Base-by-base conservation (phyloP, 257 asterid genomes). In the Solanum acaule region DNA sequence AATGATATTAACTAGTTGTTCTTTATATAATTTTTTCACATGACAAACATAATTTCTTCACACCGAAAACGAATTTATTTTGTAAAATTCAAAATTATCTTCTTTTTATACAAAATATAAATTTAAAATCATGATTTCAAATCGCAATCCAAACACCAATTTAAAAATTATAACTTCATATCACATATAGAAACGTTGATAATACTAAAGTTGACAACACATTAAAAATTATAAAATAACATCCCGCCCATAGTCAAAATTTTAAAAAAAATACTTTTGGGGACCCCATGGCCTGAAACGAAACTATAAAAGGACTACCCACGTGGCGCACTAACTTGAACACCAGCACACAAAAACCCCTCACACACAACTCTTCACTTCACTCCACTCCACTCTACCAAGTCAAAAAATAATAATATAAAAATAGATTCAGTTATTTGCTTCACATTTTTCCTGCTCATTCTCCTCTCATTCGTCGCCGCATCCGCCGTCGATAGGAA, bases 241-340 rank as follows among this genome's bases (percentile, higher is more conserved):
- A 88, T 87, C 92, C 91, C 92, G 91, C 92, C 90, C 29, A 59
- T 18, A 25, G 68, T 23, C 73, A 40, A 84, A 15, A 8, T 70
- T 91, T 91, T 89, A 9, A 2, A 20, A 20, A 42, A 90, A 81
- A 59, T 44, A 34, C 71, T 84, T 44, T 84, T 61, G 71, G 63
- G 79, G 63, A 46, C 56, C 34, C 22, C 16, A 14, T 22, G 0
- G 34, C 15, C 46, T 6, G 44, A 11, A 31, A 38, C 3, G 20
- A 14, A 12, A n/a, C n/a, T 35, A 34, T 56, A 37, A 81, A 16
- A 81, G 14, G 27, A 49, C 27, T 46, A 81, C 67, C 29, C 90
- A 90, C 91, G 92, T 89, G 92, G 88, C 90, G 31, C 89, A 85
- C 87, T 27, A 14, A 6, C 8, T 14, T 6, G 18, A 52, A 34